phyloP scores from a whole-genome alignment of 768 basidiomycete genomes.

The Baorangia bicolor region DNA sequence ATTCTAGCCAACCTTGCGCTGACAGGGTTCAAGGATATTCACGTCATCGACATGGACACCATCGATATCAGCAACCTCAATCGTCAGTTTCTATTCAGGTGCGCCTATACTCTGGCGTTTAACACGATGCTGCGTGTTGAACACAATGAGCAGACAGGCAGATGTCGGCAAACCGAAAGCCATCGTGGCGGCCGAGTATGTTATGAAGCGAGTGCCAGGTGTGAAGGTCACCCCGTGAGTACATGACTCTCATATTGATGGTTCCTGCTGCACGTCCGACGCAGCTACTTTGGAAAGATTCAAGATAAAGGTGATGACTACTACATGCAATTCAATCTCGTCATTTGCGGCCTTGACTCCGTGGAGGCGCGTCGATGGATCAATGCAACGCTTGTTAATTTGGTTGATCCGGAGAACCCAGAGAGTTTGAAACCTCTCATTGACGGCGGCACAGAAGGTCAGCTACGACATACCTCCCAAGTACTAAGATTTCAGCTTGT shows the following conservation, averaged over 20 bases:
- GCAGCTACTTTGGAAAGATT: constrained; percentile 93
- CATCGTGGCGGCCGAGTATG: constrained; percentile 89
- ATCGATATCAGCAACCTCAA: constrained; percentile 99
- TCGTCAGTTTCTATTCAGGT: constrained; percentile 97
- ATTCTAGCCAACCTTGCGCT: constrained; percentile 95
- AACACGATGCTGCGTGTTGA: background rate
- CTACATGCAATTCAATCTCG: constrained; percentile 94
- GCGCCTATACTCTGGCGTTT: constrained; percentile 8
- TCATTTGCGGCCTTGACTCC: constrained; percentile 97
- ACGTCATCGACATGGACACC: constrained; percentile 99
- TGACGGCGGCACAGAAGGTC: constrained; percentile 98
- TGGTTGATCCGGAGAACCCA: constrained; percentile 90
- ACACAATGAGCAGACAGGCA: constrained; percentile 51
- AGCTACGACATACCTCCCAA: constrained; percentile 1
- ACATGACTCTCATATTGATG: background rate
- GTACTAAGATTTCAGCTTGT: background rate
- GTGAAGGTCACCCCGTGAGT: constrained; percentile 95
- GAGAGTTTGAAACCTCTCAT: constrained; percentile 96
- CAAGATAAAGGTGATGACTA: constrained; percentile 96
- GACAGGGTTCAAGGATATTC: constrained; percentile 96
- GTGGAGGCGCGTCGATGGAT: constrained; percentile 98
- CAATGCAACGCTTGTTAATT: constrained; percentile 93
- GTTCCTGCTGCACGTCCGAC: constrained; percentile 11
- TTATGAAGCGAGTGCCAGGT: constrained; percentile 95
- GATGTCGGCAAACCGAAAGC: constrained; percentile 97